These are phyloP conservation scores for Fusarium sp. DNA, from an alignment of 2,329 filamentous ascomycete genomes.

Conservation along the genomic window DNA sequence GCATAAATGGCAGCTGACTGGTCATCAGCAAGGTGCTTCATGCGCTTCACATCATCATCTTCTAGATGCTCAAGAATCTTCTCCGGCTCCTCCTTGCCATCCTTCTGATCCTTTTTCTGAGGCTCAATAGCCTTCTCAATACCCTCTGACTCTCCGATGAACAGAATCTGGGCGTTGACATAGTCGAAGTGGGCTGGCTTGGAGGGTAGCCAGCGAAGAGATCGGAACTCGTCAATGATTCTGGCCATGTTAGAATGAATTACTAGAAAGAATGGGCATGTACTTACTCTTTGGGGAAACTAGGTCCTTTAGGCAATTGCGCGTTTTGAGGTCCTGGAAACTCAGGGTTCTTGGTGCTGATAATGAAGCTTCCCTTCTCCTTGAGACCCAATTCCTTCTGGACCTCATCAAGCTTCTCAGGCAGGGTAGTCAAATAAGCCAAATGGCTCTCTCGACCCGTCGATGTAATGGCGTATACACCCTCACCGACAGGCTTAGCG, in stretches of 20 bases:
- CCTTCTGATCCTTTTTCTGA: slow-evolving; percentile 38
- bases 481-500: slow-evolving; percentile 82
- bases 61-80: slow-evolving; percentile 81
- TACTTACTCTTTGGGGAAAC: slow-evolving; percentile 77
- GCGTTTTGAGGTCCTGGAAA: slow-evolving; percentile 73
- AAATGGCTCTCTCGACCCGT: slow-evolving; percentile 80
- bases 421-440: slow-evolving; percentile 82
- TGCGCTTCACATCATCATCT: slow-evolving; percentile 77
- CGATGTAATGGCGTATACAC: slow-evolving; percentile 83
- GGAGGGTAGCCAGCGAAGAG: slow-evolving; percentile 79
- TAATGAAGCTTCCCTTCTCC: slow-evolving; percentile 79
- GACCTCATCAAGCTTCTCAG: slow-evolving; percentile 74
- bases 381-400: slow-evolving; percentile 81
- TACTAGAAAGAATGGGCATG: background rate
- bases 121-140: slow-evolving; percentile 67
- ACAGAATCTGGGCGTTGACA: slow-evolving; percentile 78
- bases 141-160: slow-evolving; percentile 78
- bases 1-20: slow-evolving; percentile 54
- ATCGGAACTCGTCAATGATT: slow-evolving; percentile 77
- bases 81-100: slow-evolving; percentile 65
- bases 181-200: slow-evolving; percentile 81
- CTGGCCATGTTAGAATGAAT: slow-evolving; percentile 52
- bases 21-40: slow-evolving; percentile 63
- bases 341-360: slow-evolving; percentile 84
- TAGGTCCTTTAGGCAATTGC: slow-evolving; percentile 71